Evolutionary conservation across 2,329 filamentous ascomycete genomes (phyloP).

Genomic region (Fusarium phyllophilum): DNA sequence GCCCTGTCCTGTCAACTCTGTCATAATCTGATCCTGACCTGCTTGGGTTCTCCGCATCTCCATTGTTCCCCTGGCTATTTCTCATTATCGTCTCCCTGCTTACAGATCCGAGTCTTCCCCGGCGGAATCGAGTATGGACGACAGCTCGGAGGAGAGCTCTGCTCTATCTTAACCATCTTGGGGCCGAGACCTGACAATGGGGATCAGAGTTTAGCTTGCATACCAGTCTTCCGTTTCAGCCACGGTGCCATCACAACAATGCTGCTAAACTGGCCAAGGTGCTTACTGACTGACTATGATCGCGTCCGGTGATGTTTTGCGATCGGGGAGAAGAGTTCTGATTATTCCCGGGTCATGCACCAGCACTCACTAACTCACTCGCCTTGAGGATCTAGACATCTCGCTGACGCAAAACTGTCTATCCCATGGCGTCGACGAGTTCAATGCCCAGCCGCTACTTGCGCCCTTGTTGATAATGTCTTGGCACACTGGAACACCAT

Average conservation of each 20-base stretch:
- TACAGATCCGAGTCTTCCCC: conserved; percentile 4
- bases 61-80: conserved; percentile 2
- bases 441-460: not conserved
- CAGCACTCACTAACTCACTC: conserved; percentile 19
- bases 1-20: not conserved
- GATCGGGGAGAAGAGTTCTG: not conserved
- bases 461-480: not conserved
- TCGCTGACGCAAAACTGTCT: conserved; percentile 27
- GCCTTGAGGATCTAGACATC: conserved; percentile 12
- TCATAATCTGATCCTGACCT: not conserved
- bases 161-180: not conserved
- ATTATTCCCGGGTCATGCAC: conserved; percentile 18
- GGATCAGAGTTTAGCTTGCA: conserved; percentile 31
- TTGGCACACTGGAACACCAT: conserved; percentile 14
- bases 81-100: conserved; percentile 18
- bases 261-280: conserved; percentile 5
- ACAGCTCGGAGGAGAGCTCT: not conserved
- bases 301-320: not conserved
- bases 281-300: conserved; percentile 7
- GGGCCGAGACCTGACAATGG: conserved; percentile 18
- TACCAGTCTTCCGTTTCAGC: conserved; percentile 42
- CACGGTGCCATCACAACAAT: conserved; percentile 9
- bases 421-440: conserved; percentile 1
- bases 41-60: conserved; percentile 22
- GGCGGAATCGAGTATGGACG: not conserved